A percentile compares a stretch with the other conserved stretches of the same genome.
Evolutionary conservation across 2,329 filamentous ascomycete species (phyloP).

Genomic region (Microdochium paspali): DNA sequence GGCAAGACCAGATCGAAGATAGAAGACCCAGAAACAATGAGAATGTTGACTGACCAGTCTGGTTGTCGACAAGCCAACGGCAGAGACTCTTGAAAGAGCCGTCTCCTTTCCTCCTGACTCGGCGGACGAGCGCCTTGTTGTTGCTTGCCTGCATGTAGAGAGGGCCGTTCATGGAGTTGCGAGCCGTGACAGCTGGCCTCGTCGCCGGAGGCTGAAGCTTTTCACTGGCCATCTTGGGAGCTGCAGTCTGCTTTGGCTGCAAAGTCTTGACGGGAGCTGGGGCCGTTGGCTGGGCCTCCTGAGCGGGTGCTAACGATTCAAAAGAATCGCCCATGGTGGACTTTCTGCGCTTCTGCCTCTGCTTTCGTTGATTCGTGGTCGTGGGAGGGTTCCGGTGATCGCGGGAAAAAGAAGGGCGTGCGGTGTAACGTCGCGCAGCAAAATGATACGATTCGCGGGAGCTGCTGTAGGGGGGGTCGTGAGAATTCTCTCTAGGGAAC

Average conservation of each 20-base stretch:
- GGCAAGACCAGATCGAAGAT: too few species aligned
- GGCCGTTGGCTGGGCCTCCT: background rate
- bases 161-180: slow-evolving; percentile 41
- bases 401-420: background rate
- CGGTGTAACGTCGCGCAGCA: background rate
- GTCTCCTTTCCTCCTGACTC: slow-evolving; percentile 53
- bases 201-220: slow-evolving; percentile 19
- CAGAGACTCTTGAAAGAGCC: slow-evolving; percentile 50
- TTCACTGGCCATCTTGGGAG: slow-evolving; percentile 1
- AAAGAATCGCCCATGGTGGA: background rate
- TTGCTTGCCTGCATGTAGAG: slow-evolving; percentile 46
- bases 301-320: background rate
- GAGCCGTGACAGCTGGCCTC: slow-evolving; percentile 17
- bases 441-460: background rate
- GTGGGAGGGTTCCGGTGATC: background rate
- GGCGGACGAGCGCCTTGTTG: slow-evolving; percentile 44
- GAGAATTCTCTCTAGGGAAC: background rate
- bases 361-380: background rate
- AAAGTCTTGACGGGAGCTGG: background rate
- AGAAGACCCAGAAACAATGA: too few species aligned
- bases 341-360: background rate
- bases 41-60: slow-evolving; percentile 58
- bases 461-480: background rate
- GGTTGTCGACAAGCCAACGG: slow-evolving; percentile 67
- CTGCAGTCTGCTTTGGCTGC: background rate